Base-by-base conservation (phyloP, 768 basidiomycete species). In the Boletales sp. region DNA sequence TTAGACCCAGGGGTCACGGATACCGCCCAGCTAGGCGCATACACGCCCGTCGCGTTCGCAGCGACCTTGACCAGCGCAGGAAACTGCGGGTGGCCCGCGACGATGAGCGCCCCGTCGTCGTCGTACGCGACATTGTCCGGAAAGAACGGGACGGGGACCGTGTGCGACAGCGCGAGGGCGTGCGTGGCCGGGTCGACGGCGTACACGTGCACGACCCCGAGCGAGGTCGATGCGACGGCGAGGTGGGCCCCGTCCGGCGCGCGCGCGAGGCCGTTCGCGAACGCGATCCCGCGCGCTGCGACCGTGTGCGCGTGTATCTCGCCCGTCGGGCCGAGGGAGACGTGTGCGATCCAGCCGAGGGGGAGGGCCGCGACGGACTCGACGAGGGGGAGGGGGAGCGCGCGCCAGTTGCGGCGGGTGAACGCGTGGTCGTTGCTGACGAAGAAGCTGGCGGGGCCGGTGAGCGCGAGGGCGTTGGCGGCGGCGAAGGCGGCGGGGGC, bases 401-500 rank as follows among this genome's bases (percentile, higher is more conserved):
- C n/a, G n/a, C n/a, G n/a, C n/a, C n/a, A n/a, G n/a, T n/a, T n/a
- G n/a, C 87, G 80, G 8, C 83, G 76, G 3, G 84, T 87, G 59
- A 86, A 62, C 32, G 79, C 66, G 58, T 90, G 87, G 62, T 90
- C 87, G 60, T 90, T 85, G 37, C 79, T 78, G 43, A 89, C 75
- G 58, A 83, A 88, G 64, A 90, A 88, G 1, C 83, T 78, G 49
- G 78, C 75, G 1, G 82, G 79, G 38, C 83, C 79, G 9, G 85
- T 83, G 30, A 86, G 64, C 15, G 85, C 80, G 51, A 90, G 62
- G 4, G 82, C 72, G 60, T 90, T 90, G 24, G 86, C 83, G 10
- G 86, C 74, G 29, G 83, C 65, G 56, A 87, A 82, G 46, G 75
- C 5, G 74, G 74, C 14, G 80, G 79, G 17, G 74, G 68, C n/a